These are phyloP conservation scores for Ciborinia camelliae DNA, from an alignment of 2,329 filamentous ascomycete species.

Conservation along the genomic window DNA sequence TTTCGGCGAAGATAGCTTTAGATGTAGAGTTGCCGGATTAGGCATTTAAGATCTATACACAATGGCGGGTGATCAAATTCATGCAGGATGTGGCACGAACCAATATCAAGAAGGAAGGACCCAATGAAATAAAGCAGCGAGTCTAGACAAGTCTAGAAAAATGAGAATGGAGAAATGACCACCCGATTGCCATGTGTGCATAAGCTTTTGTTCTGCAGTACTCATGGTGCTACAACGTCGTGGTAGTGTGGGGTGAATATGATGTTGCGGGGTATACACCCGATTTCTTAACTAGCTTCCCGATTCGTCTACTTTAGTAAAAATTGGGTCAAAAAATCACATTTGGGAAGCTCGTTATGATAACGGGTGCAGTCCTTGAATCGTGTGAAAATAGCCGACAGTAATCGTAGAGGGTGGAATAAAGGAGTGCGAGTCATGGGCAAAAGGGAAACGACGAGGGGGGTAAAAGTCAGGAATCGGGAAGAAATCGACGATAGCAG, in stretches of 20 bases:
- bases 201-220: background rate
- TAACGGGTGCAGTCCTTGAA: too few relatives aligned
- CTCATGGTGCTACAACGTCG: background rate
- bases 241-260: background rate
- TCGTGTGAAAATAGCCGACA: too few relatives aligned
- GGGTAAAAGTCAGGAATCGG: too few relatives aligned
- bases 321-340: too few relatives aligned
- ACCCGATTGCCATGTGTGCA: background rate
- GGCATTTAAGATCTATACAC: background rate
- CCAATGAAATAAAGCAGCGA: background rate
- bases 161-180: background rate
- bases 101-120: background rate
- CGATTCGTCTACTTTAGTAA: too few relatives aligned
- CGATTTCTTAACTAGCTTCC: too few relatives aligned
- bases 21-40: background rate
- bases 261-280: background rate
- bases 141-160: background rate
- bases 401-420: too few relatives aligned
- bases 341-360: too few relatives aligned
- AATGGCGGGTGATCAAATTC: constrained; percentile 7
- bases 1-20: background rate
- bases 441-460: too few relatives aligned
- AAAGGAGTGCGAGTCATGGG: too few relatives aligned
- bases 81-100: background rate
- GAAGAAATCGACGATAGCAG: too few relatives aligned